Base-by-base conservation (phyloP, 768 basidiomycete species). In the Tephrocybe sp. region DNA sequence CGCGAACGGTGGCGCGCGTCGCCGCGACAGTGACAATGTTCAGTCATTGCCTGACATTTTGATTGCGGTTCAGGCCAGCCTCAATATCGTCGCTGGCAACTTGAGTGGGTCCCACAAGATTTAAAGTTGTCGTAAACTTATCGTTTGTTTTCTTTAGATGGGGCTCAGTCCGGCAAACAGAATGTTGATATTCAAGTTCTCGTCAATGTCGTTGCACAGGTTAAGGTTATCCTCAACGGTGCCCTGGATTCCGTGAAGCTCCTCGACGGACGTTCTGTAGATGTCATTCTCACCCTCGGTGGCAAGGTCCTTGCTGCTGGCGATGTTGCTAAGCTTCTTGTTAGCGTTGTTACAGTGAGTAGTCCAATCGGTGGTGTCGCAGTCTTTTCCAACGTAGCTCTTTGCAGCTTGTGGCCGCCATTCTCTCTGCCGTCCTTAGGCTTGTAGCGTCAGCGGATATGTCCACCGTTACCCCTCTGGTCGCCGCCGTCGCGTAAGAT, bases 181-280 rank as follows among this genome's bases (percentile, higher is more conserved):
- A 34, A 51, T 1, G 39, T 61, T 30, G 39, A 49, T 1, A 48
- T 57, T 24, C 41, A 59, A n/a, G 49, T 56, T 13, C 24, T 60
- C 11, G 13, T 53, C 19, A 31, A 53, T 16, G 48, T 60, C 28
- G 41, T 60, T 22, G 44, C 37, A 1, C 43, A 60, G 13, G 53
- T 61, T 25, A n/a, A 53, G 37, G 31, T 5, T 16, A 18, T 50
- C 27, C 25, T 63, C 13, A 15, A 18, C 25, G 37, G 16, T 4
- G 59, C 53, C 26, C 32, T 51, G 21, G 44, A 8, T 11, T 40
- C 45, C 15, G 47, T 61, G 18, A 43, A 62, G 43, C 48, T 51
- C 21, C 45, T 63, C 32, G 42, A 53, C 42, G 49, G 49, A 3
- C 43, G 32, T 13, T 36, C 55, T 13, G 15, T 41, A 15, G 54